Percentiles rank a stretch among this genome's conserved stretches.
These are phyloP conservation scores for Backusella sp. DNA, from an alignment of 192 early-diverging fungal genomes.

Conservation along the genomic window DNA sequence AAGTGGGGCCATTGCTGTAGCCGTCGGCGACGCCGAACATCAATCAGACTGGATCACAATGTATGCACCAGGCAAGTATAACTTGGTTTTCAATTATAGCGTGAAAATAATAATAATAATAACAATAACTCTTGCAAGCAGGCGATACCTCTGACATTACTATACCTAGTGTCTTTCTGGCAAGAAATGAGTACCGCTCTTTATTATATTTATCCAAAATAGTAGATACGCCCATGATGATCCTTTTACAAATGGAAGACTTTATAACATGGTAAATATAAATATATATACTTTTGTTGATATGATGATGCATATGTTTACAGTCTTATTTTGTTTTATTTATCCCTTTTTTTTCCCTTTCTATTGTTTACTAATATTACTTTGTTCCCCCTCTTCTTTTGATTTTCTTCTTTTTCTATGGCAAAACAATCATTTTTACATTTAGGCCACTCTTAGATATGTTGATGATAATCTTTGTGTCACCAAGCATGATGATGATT, in stretches of 20 bases:
- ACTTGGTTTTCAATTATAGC: neutral
- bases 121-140: conserved; percentile 7
- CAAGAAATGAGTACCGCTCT: conserved; percentile 62
- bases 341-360: neutral
- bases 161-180: conserved; percentile 90
- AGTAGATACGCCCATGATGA: conserved; percentile 26
- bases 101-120: neutral
- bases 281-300: neutral
- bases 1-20: conserved; percentile 78
- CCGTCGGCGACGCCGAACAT: conserved; percentile 83
- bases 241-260: conserved; percentile 16
- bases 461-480: conserved; percentile 73
- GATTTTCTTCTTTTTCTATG: neutral
- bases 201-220: conserved; percentile 46
- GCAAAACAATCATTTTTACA: neutral
- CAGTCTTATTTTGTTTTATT: neutral
- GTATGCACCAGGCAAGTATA: conserved; percentile 61
- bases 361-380: neutral
- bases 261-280: conserved; percentile 18
- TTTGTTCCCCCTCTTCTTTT: neutral
- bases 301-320: neutral
- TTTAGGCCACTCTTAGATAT: conserved; percentile 74
- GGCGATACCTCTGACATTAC: conserved; percentile 81
- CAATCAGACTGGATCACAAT: conserved; percentile 79
- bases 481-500: conserved; percentile 73